These are phyloP conservation scores for Trebouxia gelatinosa DNA, from an alignment of 163 green algal species.

Conservation along the genomic window DNA sequence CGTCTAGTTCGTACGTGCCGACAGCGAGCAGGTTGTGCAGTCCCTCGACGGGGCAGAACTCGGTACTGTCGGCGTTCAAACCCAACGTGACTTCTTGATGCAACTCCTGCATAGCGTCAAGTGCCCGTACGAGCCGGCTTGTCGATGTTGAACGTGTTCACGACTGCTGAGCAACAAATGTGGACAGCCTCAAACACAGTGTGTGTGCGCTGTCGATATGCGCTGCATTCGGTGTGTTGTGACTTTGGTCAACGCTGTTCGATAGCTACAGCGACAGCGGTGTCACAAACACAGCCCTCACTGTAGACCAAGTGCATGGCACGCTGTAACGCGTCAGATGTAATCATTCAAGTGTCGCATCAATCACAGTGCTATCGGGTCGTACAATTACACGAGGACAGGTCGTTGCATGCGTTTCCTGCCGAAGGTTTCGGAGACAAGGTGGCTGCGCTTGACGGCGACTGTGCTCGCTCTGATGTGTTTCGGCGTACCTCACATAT, in stretches of 20 bases:
- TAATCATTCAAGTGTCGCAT: conserved; percentile 20
- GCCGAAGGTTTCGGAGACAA: neutral
- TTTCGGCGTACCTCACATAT: too few relatives aligned
- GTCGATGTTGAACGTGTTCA: neutral
- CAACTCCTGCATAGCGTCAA: neutral
- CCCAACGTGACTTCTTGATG: neutral
- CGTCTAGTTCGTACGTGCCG: conserved; percentile 72
- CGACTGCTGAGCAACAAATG: too few relatives aligned
- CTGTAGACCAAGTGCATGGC: neutral
- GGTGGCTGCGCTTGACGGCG: neutral
- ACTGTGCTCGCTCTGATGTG: too few relatives aligned
- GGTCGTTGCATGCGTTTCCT: conserved; percentile 6
- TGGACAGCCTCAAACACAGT: neutral
- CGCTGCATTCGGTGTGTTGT: neutral
- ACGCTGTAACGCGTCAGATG: neutral
- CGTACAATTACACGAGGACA: neutral
- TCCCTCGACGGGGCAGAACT: conserved; percentile 60
- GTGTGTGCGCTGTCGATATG: neutral
- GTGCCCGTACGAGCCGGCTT: neutral
- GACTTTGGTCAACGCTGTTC: neutral
- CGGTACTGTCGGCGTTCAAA: conserved; percentile 65
- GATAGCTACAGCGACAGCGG: neutral
- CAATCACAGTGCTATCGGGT: conserved; percentile 1
- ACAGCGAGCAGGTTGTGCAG: conserved; percentile 50
- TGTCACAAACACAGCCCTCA: neutral